Conservation (phyloP, 2,329 filamentous ascomycete species). For the Madurella mycetomatis region DNA sequence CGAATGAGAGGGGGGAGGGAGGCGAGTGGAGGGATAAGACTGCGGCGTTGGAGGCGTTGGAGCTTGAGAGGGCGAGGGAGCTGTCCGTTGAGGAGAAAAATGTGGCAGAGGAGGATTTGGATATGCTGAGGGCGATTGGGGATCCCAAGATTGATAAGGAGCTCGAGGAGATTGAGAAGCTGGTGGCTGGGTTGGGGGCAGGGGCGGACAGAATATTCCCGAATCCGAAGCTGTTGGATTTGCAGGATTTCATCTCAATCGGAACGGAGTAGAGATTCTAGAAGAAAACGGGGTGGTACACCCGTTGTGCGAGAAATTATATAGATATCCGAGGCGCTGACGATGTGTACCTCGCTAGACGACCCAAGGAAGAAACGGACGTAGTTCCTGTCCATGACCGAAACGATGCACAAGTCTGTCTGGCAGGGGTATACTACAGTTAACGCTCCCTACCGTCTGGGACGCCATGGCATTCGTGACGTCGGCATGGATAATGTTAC, state of each 20-base stretch:
- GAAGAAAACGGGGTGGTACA: neutral
- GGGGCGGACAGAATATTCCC: neutral
- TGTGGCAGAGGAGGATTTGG: constrained; percentile 6
- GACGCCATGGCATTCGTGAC: no score
- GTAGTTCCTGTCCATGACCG: no score
- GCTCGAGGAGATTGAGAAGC: constrained; percentile 8
- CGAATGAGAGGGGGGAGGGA: neutral
- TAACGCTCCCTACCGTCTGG: no score
- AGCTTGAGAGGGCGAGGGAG: constrained; percentile 8
- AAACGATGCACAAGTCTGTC: no score
- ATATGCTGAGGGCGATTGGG: constrained; percentile 7
- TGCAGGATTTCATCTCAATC: neutral
- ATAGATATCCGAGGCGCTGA: neutral
- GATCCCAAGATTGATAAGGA: constrained; percentile 9
- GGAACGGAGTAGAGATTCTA: neutral
- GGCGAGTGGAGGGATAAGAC: neutral
- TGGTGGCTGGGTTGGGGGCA: neutral
- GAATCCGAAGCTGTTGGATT: neutral
- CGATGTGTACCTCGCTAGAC: no score
- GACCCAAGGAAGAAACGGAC: no score
- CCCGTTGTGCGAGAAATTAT: neutral
- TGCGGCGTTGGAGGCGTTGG: constrained; percentile 4
- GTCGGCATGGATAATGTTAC: no score
- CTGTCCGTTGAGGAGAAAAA: constrained; percentile 11
- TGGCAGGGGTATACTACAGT: no score